Evolutionary conservation across 1,284 basidiomycete genomes (phyloP).

Genomic region (Tausonia pullulans): DNA sequence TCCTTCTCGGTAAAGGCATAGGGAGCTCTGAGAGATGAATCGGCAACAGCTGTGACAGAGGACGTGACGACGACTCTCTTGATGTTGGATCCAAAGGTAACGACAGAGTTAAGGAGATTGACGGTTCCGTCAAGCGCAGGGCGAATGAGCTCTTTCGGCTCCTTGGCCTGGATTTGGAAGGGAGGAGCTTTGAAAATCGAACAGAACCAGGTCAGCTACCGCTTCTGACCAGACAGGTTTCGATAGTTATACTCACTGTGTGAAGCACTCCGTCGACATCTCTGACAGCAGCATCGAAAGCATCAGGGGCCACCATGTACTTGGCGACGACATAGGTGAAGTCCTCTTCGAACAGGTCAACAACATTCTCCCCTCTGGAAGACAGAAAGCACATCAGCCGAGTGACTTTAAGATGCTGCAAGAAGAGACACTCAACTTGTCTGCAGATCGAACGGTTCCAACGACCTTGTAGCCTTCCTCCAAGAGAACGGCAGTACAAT

Average conservation of each 20-base stretch:
- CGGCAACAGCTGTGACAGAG: conserved; percentile 6
- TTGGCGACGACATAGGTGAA: conserved; percentile 45
- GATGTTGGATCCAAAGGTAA: neutral
- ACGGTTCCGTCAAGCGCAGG: conserved; percentile 7
- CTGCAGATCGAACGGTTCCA: conserved; percentile 25
- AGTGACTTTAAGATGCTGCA: neutral
- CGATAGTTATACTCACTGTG: neutral
- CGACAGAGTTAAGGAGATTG: neutral
- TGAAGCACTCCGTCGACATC: conserved; percentile 47
- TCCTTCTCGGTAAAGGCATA: conserved; percentile 37
- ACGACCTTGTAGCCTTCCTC: conserved; percentile 23
- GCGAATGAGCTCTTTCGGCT: neutral
- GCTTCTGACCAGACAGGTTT: neutral
- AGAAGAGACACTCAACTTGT: conserved; percentile 18
- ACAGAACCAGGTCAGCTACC: neutral
- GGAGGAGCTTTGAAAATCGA: neutral
- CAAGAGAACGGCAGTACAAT: conserved; percentile 7
- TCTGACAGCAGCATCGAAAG: conserved; percentile 58
- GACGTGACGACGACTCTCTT: conserved; percentile 14
- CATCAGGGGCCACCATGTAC: conserved; percentile 50
- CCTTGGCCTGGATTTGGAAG: neutral
- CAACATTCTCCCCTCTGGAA: conserved; percentile 26
- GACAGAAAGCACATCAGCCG: neutral
- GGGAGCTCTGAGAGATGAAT: neutral
- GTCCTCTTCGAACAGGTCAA: conserved; percentile 23